Conservation (phyloP, 2,329 filamentous ascomycete genomes). For the Trichoderma sp. region DNA sequence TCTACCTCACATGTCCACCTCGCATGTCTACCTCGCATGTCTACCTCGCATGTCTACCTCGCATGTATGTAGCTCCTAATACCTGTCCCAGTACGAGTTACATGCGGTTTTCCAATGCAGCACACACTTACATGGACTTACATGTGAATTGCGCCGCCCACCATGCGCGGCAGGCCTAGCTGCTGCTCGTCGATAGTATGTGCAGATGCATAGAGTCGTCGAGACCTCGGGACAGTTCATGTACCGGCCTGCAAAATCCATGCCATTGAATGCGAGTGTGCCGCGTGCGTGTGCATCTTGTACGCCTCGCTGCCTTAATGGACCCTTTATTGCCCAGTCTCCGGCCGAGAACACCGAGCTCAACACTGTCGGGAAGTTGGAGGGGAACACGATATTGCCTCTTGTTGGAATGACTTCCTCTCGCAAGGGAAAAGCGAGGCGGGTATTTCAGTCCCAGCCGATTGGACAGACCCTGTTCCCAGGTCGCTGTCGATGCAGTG, state of each 20-base stretch:
- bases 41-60: background rate
- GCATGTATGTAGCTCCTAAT: background rate
- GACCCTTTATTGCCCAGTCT: background rate
- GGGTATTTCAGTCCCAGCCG: conserved; percentile 13
- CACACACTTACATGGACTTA: conserved; percentile 6
- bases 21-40: background rate
- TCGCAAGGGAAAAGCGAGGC: background rate
- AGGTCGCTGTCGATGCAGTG: conserved; percentile 10
- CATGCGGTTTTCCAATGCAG: background rate
- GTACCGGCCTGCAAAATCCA: background rate
- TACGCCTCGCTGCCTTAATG: background rate
- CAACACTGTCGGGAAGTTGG: background rate
- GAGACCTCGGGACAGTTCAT: conserved; percentile 12
- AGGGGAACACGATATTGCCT: background rate
- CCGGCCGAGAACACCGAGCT: background rate
- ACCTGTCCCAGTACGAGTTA: background rate
- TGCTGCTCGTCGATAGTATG: conserved; percentile 1
- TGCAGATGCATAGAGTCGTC: conserved; percentile 14
- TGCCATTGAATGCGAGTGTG: conserved; percentile 8
- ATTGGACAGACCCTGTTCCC: conserved; percentile 11
- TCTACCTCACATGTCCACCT: background rate
- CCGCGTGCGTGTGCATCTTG: background rate
- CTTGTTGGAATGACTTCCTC: conserved; percentile 1
- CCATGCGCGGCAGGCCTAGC: background rate
- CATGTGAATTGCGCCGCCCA: background rate